Percentiles rank a stretch among this genome's conserved stretches.
These are phyloP conservation scores for Perilla frutescens DNA, from an alignment of 257 asterid species.

Conservation along the genomic window DNA sequence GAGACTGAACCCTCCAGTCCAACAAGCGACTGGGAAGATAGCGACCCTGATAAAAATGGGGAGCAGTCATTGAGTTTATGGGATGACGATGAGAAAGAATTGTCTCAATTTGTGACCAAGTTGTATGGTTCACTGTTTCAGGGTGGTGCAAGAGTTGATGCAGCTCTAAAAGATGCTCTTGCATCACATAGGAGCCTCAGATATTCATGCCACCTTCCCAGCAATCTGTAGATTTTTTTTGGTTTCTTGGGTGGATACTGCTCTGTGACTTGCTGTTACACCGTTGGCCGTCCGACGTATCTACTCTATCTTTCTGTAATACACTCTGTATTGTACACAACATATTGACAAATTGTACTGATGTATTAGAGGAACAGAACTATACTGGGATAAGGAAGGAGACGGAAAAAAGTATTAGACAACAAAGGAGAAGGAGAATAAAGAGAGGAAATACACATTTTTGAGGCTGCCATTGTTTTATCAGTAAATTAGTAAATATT, in stretches of 20 bases:
- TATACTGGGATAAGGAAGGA: background rate
- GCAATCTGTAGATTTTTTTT: conserved; percentile 34
- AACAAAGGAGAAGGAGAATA: background rate
- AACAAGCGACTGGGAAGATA: conserved; percentile 93
- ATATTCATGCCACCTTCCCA: conserved; percentile 70
- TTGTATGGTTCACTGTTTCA: conserved; percentile 75
- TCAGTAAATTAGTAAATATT: background rate
- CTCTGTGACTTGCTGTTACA: conserved; percentile 25
- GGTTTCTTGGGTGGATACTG: conserved; percentile 25
- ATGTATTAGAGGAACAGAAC: conserved; percentile 1
- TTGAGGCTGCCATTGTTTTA: conserved; percentile 27
- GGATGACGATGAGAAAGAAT: conserved; percentile 92
- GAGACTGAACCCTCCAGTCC: conserved; percentile 72
- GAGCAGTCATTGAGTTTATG: conserved; percentile 54
- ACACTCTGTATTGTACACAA: conserved; percentile 27
- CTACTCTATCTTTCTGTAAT: conserved; percentile 31
- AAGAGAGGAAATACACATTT: conserved; percentile 14
- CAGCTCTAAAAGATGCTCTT: conserved; percentile 65
- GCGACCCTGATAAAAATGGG: conserved; percentile 71
- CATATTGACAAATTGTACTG: conserved; percentile 18
- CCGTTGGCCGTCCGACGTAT: conserved; percentile 39
- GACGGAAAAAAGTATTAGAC: background rate
- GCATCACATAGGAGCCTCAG: conserved; percentile 70
- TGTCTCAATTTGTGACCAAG: conserved; percentile 74
- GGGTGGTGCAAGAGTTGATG: conserved; percentile 70